These are phyloP conservation scores for Dothistroma septosporum DNA, from an alignment of 2,329 filamentous ascomycete species.

Conservation along the genomic window DNA sequence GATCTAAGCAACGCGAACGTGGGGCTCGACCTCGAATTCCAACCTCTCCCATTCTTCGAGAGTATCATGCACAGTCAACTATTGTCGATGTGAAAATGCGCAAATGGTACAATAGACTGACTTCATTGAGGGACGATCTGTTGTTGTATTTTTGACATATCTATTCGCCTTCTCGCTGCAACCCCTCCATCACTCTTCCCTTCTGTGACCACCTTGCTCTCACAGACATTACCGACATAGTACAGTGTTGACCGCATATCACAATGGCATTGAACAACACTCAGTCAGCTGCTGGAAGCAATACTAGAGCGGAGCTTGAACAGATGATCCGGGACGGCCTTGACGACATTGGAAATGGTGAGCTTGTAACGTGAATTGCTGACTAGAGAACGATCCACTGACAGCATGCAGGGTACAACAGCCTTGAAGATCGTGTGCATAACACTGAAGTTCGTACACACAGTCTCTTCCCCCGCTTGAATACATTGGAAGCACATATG, in stretches of 20 bases:
- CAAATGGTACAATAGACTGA: background rate
- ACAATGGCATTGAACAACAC: background rate
- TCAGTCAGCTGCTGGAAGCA: background rate
- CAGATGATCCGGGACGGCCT: background rate
- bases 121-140: background rate
- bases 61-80: background rate
- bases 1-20: background rate
- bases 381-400: background rate
- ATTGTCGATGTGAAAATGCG: background rate
- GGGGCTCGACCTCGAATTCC: background rate
- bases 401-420: conserved; percentile 5
- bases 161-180: background rate
- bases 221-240: background rate
- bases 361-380: background rate
- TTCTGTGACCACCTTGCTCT: background rate
- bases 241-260: background rate
- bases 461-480: background rate
- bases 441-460: background rate
- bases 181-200: background rate
- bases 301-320: background rate
- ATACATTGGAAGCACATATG: background rate
- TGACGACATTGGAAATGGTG: background rate
- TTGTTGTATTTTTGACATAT: background rate
- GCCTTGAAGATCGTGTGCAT: conserved; percentile 4
- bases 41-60: background rate